A percentile compares a stretch with the other conserved stretches of the same genome.
phyloP scores from a whole-genome alignment of 768 basidiomycete species.

The Suillus luteus region DNA sequence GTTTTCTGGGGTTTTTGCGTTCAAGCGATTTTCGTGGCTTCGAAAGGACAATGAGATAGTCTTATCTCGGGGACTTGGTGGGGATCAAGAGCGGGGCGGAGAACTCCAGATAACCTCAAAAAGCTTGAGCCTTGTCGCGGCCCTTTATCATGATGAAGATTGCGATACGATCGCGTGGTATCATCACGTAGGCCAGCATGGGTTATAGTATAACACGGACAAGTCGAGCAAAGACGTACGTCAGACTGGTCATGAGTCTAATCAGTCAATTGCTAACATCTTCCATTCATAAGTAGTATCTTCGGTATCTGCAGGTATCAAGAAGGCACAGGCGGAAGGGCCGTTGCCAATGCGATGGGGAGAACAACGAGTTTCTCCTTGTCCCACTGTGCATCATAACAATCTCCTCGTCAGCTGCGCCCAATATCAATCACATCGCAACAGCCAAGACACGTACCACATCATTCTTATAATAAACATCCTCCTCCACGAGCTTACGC shows the following conservation, averaged over 20 bases:
- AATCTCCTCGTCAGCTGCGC: constrained; percentile 1
- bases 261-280: neutral
- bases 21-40: neutral
- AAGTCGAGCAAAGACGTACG: too few species aligned
- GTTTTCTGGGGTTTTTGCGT: neutral
- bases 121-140: neutral
- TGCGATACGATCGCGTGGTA: neutral
- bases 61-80: neutral
- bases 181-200: neutral
- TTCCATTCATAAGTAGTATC: neutral
- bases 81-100: neutral
- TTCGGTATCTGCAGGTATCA: constrained; percentile 1
- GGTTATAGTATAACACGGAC: too few species aligned
- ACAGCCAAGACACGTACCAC: constrained; percentile 23
- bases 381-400: constrained; percentile 52
- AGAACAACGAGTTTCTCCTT: constrained; percentile 52
- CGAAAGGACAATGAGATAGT: constrained; percentile 4
- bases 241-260: too few species aligned
- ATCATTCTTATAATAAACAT: constrained; percentile 24
- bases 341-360: constrained; percentile 41
- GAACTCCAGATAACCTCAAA: neutral
- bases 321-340: constrained; percentile 15
- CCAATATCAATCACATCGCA: neutral
- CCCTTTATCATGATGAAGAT: neutral
- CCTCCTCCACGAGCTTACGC: constrained; percentile 26